phyloP scores from a whole-genome alignment of 2,329 filamentous ascomycete genomes.

The Orbilia oligospora region DNA sequence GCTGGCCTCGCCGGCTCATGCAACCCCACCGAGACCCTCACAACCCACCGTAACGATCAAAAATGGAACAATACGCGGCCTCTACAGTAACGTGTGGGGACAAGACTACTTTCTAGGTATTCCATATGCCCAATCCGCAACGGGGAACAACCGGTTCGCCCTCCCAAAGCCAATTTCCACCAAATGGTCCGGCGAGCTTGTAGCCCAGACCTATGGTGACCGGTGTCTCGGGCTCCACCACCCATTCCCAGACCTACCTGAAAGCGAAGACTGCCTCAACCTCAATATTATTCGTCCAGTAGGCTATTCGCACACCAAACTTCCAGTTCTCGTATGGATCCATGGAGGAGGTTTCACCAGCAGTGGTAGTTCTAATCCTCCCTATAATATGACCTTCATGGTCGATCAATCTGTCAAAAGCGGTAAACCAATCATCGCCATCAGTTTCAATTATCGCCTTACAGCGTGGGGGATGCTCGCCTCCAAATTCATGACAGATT shows the following conservation, averaged over 20 bases:
- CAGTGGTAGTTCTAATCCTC: conserved; percentile 67
- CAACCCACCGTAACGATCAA: conserved; percentile 33
- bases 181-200: conserved; percentile 61
- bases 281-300: conserved; percentile 66
- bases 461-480: conserved; percentile 82
- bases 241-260: conserved; percentile 63
- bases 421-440: conserved; percentile 75
- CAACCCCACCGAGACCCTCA: conserved; percentile 2
- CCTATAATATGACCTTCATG: conserved; percentile 75
- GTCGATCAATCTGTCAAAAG: conserved; percentile 72
- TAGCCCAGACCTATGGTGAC: conserved; percentile 51
- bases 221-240: conserved; percentile 64
- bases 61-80: conserved; percentile 71
- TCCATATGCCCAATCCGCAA: conserved; percentile 73
- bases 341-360: conserved; percentile 69
- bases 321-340: conserved; percentile 71
- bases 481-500: conserved; percentile 72
- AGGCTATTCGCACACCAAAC: conserved; percentile 64
- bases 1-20: conserved; percentile 8
- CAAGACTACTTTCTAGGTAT: conserved; percentile 73
- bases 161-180: conserved; percentile 65
- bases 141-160: conserved; percentile 70
- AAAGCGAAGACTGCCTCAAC: conserved; percentile 66
- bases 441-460: conserved; percentile 83
- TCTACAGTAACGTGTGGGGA: conserved; percentile 67